Evolutionary conservation across 2,329 filamentous ascomycete genomes (phyloP).

Genomic region (Colletotrichum caudatum): DNA sequence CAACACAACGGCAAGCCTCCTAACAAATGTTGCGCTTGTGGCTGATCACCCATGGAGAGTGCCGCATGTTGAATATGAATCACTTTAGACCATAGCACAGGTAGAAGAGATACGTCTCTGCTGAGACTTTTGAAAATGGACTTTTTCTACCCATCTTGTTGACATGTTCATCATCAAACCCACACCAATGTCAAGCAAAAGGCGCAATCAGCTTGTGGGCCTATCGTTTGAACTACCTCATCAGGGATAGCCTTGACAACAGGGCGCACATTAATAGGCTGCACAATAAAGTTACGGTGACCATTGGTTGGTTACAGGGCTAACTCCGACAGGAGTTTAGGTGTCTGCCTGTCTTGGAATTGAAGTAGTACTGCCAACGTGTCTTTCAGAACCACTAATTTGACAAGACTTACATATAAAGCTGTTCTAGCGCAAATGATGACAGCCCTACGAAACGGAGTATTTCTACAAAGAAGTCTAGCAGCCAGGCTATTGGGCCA

Average conservation of each 20-base stretch:
- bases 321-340: no score
- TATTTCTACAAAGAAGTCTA: slow-evolving; percentile 10
- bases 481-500: no score
- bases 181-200: slow-evolving; percentile 27
- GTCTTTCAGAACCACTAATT: slow-evolving; percentile 13
- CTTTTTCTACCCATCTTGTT: not conserved
- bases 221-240: not conserved
- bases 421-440: not conserved
- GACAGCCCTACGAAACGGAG: not conserved
- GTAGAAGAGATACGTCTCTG: no score
- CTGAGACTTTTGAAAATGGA: no score
- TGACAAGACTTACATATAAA: not conserved
- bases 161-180: not conserved
- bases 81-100: not conserved
- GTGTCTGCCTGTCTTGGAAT: not conserved
- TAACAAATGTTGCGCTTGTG: not conserved
- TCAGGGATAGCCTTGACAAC: slow-evolving; percentile 33
- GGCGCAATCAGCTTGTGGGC: slow-evolving; percentile 21
- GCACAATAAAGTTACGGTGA: not conserved
- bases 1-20: not conserved
- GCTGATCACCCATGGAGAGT: not conserved
- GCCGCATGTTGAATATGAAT: no score
- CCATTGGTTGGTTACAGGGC: not conserved
- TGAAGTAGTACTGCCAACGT: slow-evolving; percentile 16
- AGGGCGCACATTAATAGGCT: not conserved